Evolutionary conservation across 106 monocot genomes (phyloP).

Genomic region (Triglochin maritima): DNA sequence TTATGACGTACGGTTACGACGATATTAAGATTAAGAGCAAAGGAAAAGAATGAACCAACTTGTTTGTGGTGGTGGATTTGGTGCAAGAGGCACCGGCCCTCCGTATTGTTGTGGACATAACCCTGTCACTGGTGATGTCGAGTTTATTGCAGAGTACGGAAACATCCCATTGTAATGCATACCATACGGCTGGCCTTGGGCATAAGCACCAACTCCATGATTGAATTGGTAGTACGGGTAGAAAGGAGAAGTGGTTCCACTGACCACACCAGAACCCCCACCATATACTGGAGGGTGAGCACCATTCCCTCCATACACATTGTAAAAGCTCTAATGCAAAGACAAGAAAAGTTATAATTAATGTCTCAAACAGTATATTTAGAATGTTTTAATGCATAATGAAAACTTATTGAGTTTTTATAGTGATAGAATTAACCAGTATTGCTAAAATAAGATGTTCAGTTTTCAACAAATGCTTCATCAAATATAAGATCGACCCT

Average conservation of each 20-base stretch:
- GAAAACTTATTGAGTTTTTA: too few species aligned
- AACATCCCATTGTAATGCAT: constrained; percentile 42
- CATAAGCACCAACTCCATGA: constrained; percentile 18
- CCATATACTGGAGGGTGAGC: constrained; percentile 20
- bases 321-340: constrained; percentile 20
- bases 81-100: constrained; percentile 47
- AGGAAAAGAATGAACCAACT: constrained; percentile 17
- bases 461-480: too few species aligned
- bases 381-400: too few species aligned
- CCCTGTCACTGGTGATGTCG: constrained; percentile 40
- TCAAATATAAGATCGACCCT: too few species aligned
- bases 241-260: constrained; percentile 12
- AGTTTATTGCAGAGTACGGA: constrained; percentile 20
- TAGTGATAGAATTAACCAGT: too few species aligned
- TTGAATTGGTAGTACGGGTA: constrained; percentile 25
- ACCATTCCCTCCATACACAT: constrained; percentile 22
- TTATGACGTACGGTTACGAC: too few species aligned
- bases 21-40: too few species aligned
- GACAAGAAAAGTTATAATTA: constrained; percentile 21
- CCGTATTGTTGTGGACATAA: constrained; percentile 44
- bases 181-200: constrained; percentile 46
- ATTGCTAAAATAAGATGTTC: too few species aligned
- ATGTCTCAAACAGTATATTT: too few species aligned
- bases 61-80: constrained; percentile 47
- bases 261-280: constrained; percentile 16